Evolutionary conservation across 2,329 filamentous ascomycete species (phyloP), one percentile per base, ranked within the genome.

Genomic region (Nigrospora sphaerica): DNA sequence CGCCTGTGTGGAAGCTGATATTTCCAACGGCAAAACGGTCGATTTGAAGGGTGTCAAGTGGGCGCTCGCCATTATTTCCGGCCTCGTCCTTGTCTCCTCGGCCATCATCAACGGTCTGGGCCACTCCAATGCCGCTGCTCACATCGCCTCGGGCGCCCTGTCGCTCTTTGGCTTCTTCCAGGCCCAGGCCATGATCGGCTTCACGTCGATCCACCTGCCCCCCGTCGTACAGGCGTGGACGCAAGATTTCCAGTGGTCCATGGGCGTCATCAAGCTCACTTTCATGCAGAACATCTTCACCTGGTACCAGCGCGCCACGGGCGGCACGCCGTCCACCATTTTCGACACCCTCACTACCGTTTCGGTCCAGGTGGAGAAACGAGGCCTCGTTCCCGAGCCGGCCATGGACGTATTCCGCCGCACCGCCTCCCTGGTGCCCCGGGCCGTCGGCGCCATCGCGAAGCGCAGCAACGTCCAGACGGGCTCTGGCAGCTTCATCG

Each of bases 161-260:
- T 90, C 88, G 31, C 78, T 95, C 19, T 92, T 93, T 59, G 80
- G 85, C 49, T 93, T 89, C 69, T 92, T 95, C 76, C 88, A 95
- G 65, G 83, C 86, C 10, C 88, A 92, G 63, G 88, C 88, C 31
- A 86, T 93, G 66, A 75, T 92, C 56, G 88, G 88, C 49, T 81
- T 93, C 71, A 85, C 82, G 38, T 75, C 84, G 32, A 83, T 93
- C 14, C 73, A 76, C 33, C 75, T 92, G 42, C 88, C 88, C 3
- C 88, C 88, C 0, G 86, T 92, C 48, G 88, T 91, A 44, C 77
- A 85, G 57, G 79, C 88, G 0, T 95, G 88, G 88, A 93, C 88
- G 0, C 88, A 93, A 68, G 90, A 93, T 65, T 93, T 95, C 72
- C 84, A 90, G 63, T 95, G 88, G 88, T 88, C 82, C 59, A 90